A percentile compares a stretch with the other conserved stretches of the same genome.
Evolutionary conservation across 163 green algal species (phyloP).

Genomic region (Trebouxiophyceae sp.): DNA sequence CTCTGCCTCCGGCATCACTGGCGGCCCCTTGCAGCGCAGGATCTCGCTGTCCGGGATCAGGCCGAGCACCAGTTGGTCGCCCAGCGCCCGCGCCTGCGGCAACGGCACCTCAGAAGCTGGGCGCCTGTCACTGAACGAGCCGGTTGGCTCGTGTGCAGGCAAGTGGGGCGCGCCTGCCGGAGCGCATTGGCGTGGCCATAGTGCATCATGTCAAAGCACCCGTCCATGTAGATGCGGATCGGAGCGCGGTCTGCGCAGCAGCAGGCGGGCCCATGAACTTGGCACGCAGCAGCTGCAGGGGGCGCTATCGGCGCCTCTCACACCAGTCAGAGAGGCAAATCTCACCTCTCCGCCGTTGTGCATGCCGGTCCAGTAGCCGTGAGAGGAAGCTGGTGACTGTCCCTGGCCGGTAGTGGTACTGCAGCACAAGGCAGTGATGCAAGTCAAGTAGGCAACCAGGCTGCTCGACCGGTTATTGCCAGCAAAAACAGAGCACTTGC

Average conservation of each 20-base stretch:
- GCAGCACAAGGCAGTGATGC: too few species aligned
- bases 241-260: constrained; percentile 59
- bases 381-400: constrained; percentile 79
- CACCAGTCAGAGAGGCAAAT: too few species aligned
- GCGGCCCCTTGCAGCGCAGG: constrained; percentile 71
- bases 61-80: constrained; percentile 90
- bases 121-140: background rate
- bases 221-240: constrained; percentile 96
- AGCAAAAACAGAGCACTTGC: background rate
- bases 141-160: too few species aligned
- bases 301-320: too few species aligned
- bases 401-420: constrained; percentile 89
- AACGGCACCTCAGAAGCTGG: background rate
- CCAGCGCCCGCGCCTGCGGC: constrained; percentile 67
- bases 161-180: constrained; percentile 70
- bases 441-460: too few species aligned
- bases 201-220: constrained; percentile 99
- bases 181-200: constrained; percentile 98
- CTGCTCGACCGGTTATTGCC: too few species aligned
- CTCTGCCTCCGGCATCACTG: constrained; percentile 90
- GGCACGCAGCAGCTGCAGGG: background rate
- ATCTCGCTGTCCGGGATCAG: constrained; percentile 95
- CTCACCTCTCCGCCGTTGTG: constrained; percentile 68
- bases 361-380: constrained; percentile 64
- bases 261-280: too few species aligned